Evolutionary conservation across 768 basidiomycete genomes (phyloP).

Genomic region (Panaeolus cyanescens): DNA sequence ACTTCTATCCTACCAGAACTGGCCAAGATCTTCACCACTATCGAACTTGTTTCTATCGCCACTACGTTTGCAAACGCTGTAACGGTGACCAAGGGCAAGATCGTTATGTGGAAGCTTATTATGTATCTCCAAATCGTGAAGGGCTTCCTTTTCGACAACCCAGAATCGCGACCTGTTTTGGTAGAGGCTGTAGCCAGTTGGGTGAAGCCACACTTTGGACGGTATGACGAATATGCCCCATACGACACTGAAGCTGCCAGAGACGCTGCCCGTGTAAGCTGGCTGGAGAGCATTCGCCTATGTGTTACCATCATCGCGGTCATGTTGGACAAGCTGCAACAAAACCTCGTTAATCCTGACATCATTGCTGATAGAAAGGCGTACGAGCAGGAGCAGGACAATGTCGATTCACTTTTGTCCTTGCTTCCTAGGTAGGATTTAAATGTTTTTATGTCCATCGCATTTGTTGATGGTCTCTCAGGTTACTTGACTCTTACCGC

Average conservation of each 20-base stretch:
- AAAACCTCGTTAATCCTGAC: constrained; percentile 69
- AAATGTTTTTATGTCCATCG: background rate
- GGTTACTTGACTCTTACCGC: constrained; percentile 84
- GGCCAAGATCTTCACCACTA: constrained; percentile 73
- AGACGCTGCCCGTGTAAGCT: constrained; percentile 78
- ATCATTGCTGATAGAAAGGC: constrained; percentile 62
- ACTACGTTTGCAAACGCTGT: constrained; percentile 89
- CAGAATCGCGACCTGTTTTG: constrained; percentile 74
- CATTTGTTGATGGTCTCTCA: constrained; percentile 26
- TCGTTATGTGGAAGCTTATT: constrained; percentile 91
- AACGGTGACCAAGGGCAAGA: constrained; percentile 76
- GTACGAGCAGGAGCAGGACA: constrained; percentile 84
- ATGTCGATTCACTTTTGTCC: constrained; percentile 82
- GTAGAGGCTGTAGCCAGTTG: constrained; percentile 89
- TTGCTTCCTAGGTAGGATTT: constrained; percentile 77
- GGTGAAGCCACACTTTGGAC: constrained; percentile 95
- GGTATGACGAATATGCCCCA: constrained; percentile 80
- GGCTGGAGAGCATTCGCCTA: constrained; percentile 90
- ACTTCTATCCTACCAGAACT: constrained; percentile 90
- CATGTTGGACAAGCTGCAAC: constrained; percentile 89
- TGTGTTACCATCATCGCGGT: constrained; percentile 87
- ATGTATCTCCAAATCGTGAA: constrained; percentile 93
- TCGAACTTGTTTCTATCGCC: constrained; percentile 85
- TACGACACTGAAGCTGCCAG: constrained; percentile 67
- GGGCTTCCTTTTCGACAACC: constrained; percentile 83